These are phyloP conservation scores for Saturnispora quitensis DNA, from an alignment of 805 yeast species.

Conservation along the genomic window DNA sequence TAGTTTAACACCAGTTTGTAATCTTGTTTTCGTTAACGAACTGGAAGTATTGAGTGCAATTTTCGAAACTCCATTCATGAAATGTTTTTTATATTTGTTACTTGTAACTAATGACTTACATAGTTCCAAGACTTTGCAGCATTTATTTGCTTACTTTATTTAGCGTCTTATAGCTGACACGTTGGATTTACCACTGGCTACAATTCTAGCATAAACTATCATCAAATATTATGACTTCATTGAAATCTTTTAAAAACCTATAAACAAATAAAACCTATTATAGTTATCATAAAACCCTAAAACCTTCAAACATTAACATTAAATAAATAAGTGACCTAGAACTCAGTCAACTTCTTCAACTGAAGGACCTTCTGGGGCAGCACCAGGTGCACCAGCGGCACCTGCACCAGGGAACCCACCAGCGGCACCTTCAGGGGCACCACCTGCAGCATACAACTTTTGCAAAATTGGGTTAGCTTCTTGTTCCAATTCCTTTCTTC, in stretches of 20 bases:
- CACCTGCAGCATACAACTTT: slow-evolving; percentile 93
- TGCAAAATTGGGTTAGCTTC: slow-evolving; percentile 94
- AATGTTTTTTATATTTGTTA: too few species aligned
- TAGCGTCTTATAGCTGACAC: too few species aligned
- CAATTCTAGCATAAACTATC: too few species aligned
- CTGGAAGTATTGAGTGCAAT: too few species aligned
- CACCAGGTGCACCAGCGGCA: slow-evolving; percentile 16
- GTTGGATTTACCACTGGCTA: too few species aligned
- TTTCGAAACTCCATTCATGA: too few species aligned
- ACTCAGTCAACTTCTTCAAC: slow-evolving; percentile 72
- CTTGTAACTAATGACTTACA: too few species aligned
- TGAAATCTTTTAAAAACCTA: neutral
- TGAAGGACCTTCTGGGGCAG: slow-evolving; percentile 47
- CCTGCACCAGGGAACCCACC: slow-evolving; percentile 30
- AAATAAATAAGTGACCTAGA: neutral
- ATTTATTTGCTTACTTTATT: too few species aligned
- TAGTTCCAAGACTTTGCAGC: too few species aligned
- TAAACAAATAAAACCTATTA: neutral
- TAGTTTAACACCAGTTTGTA: neutral
- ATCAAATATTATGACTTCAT: neutral
- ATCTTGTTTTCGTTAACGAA: neutral
- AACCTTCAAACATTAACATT: neutral
- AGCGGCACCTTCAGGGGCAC: slow-evolving; percentile 60
- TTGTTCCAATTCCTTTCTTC: slow-evolving; percentile 92
- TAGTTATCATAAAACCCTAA: neutral